Evolutionary conservation across 306 rosid species (phyloP), one percentile per base, ranked within the genome.

Genomic region (Rosa lucieae): DNA sequence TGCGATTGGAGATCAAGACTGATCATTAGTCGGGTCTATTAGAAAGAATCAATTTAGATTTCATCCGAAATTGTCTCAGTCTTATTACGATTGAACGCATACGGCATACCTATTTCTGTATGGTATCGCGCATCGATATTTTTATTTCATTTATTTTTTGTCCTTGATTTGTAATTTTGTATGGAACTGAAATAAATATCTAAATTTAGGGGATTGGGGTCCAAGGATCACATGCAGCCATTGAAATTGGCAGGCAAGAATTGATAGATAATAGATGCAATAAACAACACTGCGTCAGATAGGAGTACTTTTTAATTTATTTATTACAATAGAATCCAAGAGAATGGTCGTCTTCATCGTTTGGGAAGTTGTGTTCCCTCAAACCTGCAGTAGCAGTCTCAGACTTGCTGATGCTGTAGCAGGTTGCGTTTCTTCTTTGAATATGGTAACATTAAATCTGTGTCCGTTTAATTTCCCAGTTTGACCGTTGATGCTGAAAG

Each of bases 281-380:
- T 65, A 37, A 17, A 66, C 21, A 66, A 37, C 23, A 39, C 8
- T 5, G 23, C 13, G 26, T 67, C 71, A 37, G 26, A 18, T 17
- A 1, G 2, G 70, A 63, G 9, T 11, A 2, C 18, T 12, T 20
- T 8, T 0, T n/a, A 5, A 20, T 3, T 66, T 66, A 17, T 3
- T 20, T 1, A 13, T 1, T 1, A 29, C 17, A 29, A 37, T 14
- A 1, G 44, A 65, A 35, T 32, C 70, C 70, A 66, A 37, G 47
- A 35, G 70, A 66, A 37, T 17, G 70, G 70, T 66, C 70, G 10
- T 66, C 70, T 5, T 66, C 70, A 66, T 66, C 70, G 70, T 66
- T 37, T 66, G 46, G 70, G 46, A 37, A 66, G 23, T 66, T 66
- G 70, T 66, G 70, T 37, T 3, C 11, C 67, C 46, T 6, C 5